phyloP scores from a whole-genome alignment of 768 basidiomycete species.

The Pulveroboletus sp. region DNA sequence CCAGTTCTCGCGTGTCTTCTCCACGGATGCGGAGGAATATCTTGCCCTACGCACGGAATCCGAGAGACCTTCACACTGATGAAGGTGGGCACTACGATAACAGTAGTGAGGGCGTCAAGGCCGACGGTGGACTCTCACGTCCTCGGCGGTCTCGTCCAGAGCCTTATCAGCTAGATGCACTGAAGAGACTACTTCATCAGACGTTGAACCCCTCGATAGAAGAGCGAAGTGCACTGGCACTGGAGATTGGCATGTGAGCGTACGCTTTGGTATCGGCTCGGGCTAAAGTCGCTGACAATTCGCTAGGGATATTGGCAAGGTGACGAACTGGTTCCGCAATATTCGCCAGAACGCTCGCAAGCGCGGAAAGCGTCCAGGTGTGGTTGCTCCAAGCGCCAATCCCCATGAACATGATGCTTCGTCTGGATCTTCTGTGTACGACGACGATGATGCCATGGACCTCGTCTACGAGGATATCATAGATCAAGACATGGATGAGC shows the following conservation, averaged over 20 bases:
- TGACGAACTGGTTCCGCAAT: constrained; percentile 87
- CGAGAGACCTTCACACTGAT: constrained; percentile 23
- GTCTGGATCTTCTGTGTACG: constrained; percentile 47
- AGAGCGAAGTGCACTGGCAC: constrained; percentile 67
- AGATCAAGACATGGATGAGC: constrained; percentile 45
- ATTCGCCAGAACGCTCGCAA: constrained; percentile 77
- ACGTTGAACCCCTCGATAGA: constrained; percentile 76
- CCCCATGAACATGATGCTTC: constrained; percentile 46
- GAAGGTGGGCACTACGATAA: constrained; percentile 23
- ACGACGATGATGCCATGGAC: constrained; percentile 46
- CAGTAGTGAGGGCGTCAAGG: constrained; percentile 16
- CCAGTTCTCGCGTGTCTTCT: constrained; percentile 25
- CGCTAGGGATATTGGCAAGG: constrained; percentile 71
- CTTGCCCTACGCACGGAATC: constrained; percentile 25
- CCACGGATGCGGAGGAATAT: constrained; percentile 27
- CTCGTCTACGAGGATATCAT: constrained; percentile 40
- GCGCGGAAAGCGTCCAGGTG: constrained; percentile 51
- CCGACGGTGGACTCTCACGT: constrained; percentile 40
- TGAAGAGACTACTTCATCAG: constrained; percentile 63
- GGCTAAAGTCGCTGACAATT: constrained; percentile 12
- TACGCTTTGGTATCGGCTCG: neutral
- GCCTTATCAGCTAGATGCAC: constrained; percentile 68
- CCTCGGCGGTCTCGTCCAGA: constrained; percentile 75
- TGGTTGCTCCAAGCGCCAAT: constrained; percentile 32
- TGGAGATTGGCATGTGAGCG: constrained; percentile 72